Conservation (phyloP, 1,139 yeast species). For the Cylindricascospora bacillispora region DNA sequence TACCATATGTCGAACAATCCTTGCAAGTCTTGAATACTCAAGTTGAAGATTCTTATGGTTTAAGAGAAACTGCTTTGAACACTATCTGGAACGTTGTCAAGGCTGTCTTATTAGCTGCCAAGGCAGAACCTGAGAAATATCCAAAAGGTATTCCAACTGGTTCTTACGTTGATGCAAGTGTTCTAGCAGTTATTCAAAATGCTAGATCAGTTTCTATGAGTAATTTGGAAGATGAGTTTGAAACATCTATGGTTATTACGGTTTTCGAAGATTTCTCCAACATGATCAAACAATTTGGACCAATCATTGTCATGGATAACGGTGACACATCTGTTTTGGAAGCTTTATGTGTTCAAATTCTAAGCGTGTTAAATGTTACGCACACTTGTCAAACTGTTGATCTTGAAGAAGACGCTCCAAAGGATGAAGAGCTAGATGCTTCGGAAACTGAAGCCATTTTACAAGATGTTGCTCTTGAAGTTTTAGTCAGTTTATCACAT, state of each 20-base stretch:
- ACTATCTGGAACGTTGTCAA: conserved; percentile 74
- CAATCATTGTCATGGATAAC: conserved; percentile 51
- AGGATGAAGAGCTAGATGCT: conserved; percentile 47
- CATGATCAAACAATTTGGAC: conserved; percentile 59
- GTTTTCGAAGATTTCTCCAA: conserved; percentile 67
- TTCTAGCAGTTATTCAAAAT: conserved; percentile 47
- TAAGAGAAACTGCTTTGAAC: conserved; percentile 76
- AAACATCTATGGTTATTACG: conserved; percentile 65
- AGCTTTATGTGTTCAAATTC: conserved; percentile 52
- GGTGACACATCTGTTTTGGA: conserved; percentile 52
- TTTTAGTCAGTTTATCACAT: conserved; percentile 60
- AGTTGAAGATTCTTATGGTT: conserved; percentile 77
- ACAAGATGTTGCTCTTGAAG: conserved; percentile 78
- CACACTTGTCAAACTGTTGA: conserved; percentile 71
- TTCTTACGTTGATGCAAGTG: conserved; percentile 44
- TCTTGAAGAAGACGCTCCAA: conserved; percentile 39
- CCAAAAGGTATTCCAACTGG: conserved; percentile 65
- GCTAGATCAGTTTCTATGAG: conserved; percentile 56
- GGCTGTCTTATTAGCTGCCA: conserved; percentile 50
- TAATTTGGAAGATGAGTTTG: conserved; percentile 66
- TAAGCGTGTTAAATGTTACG: conserved; percentile 61
- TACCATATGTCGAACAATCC: conserved; percentile 64
- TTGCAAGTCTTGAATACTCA: conserved; percentile 56
- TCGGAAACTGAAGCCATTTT: conserved; percentile 83
- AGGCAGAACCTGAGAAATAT: conserved; percentile 39